These are phyloP conservation scores for Xylaria sp. DNA, from an alignment of 2,329 filamentous ascomycete genomes.

Conservation along the genomic window DNA sequence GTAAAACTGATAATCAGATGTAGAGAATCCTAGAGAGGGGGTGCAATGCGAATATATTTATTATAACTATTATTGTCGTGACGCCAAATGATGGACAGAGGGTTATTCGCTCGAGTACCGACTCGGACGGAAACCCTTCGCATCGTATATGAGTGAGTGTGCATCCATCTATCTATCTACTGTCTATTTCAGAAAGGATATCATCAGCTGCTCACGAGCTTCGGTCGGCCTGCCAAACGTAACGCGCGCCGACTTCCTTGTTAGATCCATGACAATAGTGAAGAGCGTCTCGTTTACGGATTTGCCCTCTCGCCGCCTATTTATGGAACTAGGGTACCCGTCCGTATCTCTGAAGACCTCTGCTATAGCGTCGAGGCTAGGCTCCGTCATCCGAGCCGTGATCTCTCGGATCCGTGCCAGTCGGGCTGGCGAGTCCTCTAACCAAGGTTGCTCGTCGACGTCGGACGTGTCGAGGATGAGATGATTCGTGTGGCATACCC, in stretches of 20 bases:
- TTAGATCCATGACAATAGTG: constrained; percentile 50
- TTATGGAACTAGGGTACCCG: constrained; percentile 48
- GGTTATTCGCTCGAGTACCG: neutral
- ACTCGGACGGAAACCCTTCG: neutral
- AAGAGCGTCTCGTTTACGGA: constrained; percentile 49
- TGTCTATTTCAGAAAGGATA: constrained; percentile 34
- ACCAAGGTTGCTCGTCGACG: constrained; percentile 49
- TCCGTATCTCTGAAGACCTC: constrained; percentile 47
- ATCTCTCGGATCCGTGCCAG: constrained; percentile 46
- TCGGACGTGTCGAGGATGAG: constrained; percentile 50
- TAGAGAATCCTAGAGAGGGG: neutral
- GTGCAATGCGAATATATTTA: neutral
- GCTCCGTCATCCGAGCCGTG: constrained; percentile 30
- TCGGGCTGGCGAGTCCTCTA: constrained; percentile 47
- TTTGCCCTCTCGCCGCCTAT: constrained; percentile 43
- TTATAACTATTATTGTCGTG: neutral
- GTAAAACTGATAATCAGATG: neutral
- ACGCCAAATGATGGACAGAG: neutral
- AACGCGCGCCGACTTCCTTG: constrained; percentile 43
- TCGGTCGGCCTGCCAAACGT: constrained; percentile 50
- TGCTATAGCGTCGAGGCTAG: constrained; percentile 37
- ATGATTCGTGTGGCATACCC: constrained; percentile 59
- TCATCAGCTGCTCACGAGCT: constrained; percentile 34
- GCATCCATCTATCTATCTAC: neutral
- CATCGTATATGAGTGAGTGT: neutral